These are phyloP conservation scores for Ascodesmis nigricans DNA, from an alignment of 495 filamentous ascomycete genomes.

Conservation along the genomic window DNA sequence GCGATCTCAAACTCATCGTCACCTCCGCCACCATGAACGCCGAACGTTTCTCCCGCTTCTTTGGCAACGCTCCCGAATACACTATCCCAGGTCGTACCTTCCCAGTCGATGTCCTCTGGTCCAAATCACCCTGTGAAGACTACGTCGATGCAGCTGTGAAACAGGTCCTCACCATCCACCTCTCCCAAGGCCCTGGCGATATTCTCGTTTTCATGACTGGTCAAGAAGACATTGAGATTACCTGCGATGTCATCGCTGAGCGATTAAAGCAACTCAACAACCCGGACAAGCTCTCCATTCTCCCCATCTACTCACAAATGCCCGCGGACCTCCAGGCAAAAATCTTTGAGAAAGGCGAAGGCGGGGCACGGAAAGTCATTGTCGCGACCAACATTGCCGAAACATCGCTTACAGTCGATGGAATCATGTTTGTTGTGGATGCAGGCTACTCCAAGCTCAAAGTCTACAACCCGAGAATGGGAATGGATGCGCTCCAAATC, in stretches of 20 bases:
- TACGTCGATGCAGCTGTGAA: slow-evolving; percentile 96
- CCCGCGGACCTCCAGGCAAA: slow-evolving; percentile 93
- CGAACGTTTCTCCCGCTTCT: slow-evolving; percentile 88
- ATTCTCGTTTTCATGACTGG: slow-evolving; percentile 99
- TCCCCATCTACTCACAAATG: slow-evolving; percentile 99
- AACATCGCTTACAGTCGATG: slow-evolving; percentile 92
- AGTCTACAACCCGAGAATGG: slow-evolving; percentile 96
- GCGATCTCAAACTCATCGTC: slow-evolving; percentile 90
- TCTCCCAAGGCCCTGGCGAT: slow-evolving; percentile 75
- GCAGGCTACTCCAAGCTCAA: slow-evolving; percentile 92
- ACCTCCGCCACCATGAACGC: slow-evolving; percentile 98
- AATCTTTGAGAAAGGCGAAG: slow-evolving; percentile 79
- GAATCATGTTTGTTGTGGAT: slow-evolving; percentile 98
- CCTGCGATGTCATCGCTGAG: slow-evolving; percentile 80
- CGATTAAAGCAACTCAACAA: slow-evolving; percentile 80
- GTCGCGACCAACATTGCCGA: slow-evolving; percentile 98
- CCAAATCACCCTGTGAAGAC: slow-evolving; percentile 85
- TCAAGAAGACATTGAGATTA: slow-evolving; percentile 94
- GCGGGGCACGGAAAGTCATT: slow-evolving; percentile 88
- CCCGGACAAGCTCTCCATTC: slow-evolving; percentile 78
- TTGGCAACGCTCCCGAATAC: slow-evolving; percentile 92
- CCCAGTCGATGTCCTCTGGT: slow-evolving; percentile 90
- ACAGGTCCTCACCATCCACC: slow-evolving; percentile 90
- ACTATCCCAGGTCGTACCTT: slow-evolving; percentile 94
- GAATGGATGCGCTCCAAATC: slow-evolving; percentile 97